Evolutionary conservation across 2,329 filamentous ascomycete species (phyloP).

Genomic region (Setomelanomma holmii): DNA sequence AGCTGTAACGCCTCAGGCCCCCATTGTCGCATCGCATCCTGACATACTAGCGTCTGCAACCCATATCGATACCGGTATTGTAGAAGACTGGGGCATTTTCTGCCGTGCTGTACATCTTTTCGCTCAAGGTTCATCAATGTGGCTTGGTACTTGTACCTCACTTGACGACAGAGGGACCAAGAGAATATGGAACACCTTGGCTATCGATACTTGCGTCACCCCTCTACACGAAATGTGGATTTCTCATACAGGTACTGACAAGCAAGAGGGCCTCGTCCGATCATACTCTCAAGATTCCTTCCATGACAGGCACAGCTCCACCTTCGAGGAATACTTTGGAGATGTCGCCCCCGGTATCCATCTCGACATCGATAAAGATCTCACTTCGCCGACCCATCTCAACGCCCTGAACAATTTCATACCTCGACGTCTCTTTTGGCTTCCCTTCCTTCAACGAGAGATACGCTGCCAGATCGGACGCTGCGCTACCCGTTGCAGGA

Average conservation of each 20-base stretch:
- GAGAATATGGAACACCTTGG: neutral
- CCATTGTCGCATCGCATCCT: neutral
- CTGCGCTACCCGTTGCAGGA: slow-evolving; percentile 60
- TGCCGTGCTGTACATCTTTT: neutral
- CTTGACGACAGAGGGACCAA: neutral
- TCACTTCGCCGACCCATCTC: slow-evolving; percentile 61
- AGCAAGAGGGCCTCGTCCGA: neutral
- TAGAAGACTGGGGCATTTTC: neutral
- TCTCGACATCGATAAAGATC: slow-evolving; percentile 55
- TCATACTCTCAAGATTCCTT: slow-evolving; percentile 36
- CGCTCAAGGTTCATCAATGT: neutral
- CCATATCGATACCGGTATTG: neutral
- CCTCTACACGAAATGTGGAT: neutral
- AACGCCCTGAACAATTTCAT: slow-evolving; percentile 57
- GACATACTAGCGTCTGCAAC: neutral
- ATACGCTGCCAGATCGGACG: slow-evolving; percentile 55
- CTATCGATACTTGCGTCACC: neutral
- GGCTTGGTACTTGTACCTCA: neutral
- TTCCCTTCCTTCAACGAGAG: slow-evolving; percentile 51
- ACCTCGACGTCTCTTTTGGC: slow-evolving; percentile 44
- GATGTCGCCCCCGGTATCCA: slow-evolving; percentile 48
- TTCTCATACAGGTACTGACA: neutral
- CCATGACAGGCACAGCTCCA: slow-evolving; percentile 52
- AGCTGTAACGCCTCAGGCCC: slow-evolving; percentile 7
- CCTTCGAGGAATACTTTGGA: slow-evolving; percentile 54